Evolutionary conservation across 176 grass and related monocot genomes (phyloP), one percentile per base, ranked within the genome.

Genomic region (Melocanna baccifera): DNA sequence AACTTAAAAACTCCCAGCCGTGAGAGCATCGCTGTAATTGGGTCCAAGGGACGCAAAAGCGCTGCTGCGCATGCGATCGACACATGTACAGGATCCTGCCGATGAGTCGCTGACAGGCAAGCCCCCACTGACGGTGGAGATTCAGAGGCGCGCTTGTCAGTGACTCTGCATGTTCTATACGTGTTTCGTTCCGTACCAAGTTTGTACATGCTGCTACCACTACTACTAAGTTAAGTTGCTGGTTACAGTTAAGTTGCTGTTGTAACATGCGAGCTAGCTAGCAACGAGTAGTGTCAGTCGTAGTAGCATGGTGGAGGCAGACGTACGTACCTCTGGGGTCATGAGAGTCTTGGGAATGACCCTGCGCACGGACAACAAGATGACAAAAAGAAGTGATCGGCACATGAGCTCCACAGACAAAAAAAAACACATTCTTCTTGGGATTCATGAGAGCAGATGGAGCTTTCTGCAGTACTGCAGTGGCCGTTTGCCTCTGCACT

Each of bases 321-420:
- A 83, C 86, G 69, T 91, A 83, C 86, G 69, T 91, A 99, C 97
- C 93, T 99, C 97, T 83, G 87, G 90, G 12, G 94, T 91, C 97
- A 99, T 99, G 86, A 99, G 97, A 34, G 97, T 99, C 89, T 94
- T 99, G 83, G 97, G 97, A 89, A 99, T 99, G 80, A 99, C 97
- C 57, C 97, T 99, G 97, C 91, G 87, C 71, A 43, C 83, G 75
- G 77, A 84, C 83, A 91, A 39, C 34, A 92, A 88, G 57, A 70
- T 64, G 78, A 82, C 57, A 90, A 88, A 87, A 82, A 76, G 45
- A 67, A 86, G 74, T 14, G 75, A 86, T 86, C 78, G 79, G 84
- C 67, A 23, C 79, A 87, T 47, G 43, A 47, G 32, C 47, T 79
- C 43, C 45, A 6, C 16, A 14, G 16, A 28, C 15, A 29, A 32